Base-by-base conservation (phyloP, 805 yeast species). In the Saccharomycopsis sp. region DNA sequence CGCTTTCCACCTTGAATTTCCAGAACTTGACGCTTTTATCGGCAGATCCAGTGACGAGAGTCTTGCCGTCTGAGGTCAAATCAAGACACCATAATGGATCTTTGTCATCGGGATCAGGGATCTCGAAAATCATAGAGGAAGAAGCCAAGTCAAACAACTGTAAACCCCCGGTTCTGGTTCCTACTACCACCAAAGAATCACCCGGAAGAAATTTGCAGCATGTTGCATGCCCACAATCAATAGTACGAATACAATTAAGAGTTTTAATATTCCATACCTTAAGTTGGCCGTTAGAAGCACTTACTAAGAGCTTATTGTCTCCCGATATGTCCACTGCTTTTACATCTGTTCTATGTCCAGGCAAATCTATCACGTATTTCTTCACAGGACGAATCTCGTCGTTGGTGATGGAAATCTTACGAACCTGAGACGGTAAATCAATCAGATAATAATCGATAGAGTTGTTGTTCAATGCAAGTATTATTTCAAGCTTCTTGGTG, bases 11-110 rank as follows among this genome's bases (percentile, higher is more conserved):
- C 66, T 78, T 75, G 68, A 94, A 83, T 53, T 85, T 82, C 99
- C 99, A 94, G 69, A 91, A 90, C 69, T 89, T 90, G 49, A 93
- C 86, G 2, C 82, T 73, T 69, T 92, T 92, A 71, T 94, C 99
- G 47, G 96, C 96, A 38, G 97, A 93, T 8, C 97, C 99, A 2
- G 97, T 88, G 0, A 92, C 84, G 54, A 94, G 75, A 0, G 86
- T 78, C 64, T 83, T 86, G 15, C 98, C 99, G 71, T 93, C 96
- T 14, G 86, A 81, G 1, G 93, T 82, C 38, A 94, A 69, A 69
- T 93, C 97, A 64, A 94, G 75, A 1, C 96, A 85, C 97, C 97
- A 94, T 54, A 94, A 81, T 0, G 97, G 89, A 29, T 84, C 85
- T n/a, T 12, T 29, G 8, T 79, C 81, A 68, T 89, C 96, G 0